Percentiles rank a stretch among this genome's conserved stretches.
These are phyloP conservation scores for Ophiocordyceps camponoti-saundersi DNA, from an alignment of 2,329 filamentous ascomycete species.

Conservation along the genomic window DNA sequence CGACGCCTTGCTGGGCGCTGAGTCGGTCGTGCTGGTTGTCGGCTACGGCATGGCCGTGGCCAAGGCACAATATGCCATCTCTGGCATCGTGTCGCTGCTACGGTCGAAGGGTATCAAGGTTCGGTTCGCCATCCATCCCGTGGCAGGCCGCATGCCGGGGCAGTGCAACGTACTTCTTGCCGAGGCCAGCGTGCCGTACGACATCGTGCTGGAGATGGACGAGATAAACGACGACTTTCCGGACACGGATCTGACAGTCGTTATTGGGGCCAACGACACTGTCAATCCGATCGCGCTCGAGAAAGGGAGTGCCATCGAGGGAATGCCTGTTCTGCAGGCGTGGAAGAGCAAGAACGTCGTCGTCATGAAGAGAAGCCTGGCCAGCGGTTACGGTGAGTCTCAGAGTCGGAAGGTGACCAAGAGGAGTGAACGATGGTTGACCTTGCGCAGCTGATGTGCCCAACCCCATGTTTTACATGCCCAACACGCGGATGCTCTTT, in stretches of 20 bases:
- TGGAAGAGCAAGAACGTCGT: conserved; percentile 92
- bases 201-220: conserved; percentile 89
- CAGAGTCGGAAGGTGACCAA: too few relatives aligned
- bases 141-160: conserved; percentile 82
- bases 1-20: conserved; percentile 56
- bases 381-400: conserved; percentile 62
- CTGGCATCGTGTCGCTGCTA: conserved; percentile 60
- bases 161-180: conserved; percentile 85
- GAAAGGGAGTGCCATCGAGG: conserved; percentile 67
- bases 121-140: conserved; percentile 78
- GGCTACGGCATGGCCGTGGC: conserved; percentile 92
- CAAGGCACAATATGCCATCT: conserved; percentile 82
- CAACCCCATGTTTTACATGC: conserved; percentile 90
- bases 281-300: conserved; percentile 83
- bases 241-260: conserved; percentile 71
- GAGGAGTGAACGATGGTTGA: neutral
- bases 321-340: conserved; percentile 82
- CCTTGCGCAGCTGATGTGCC: conserved; percentile 56
- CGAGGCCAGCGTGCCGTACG: conserved; percentile 76
- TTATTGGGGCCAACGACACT: conserved; percentile 85
- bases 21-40: conserved; percentile 78
- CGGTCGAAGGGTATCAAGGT: conserved; percentile 65
- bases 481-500: conserved; percentile 79
- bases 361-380: conserved; percentile 86
- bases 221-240: conserved; percentile 88